A percentile compares a stretch with the other conserved stretches of the same genome.
Evolutionary conservation across 176 grass and related monocot genomes (phyloP).

Genomic region (Zea luxurians): DNA sequence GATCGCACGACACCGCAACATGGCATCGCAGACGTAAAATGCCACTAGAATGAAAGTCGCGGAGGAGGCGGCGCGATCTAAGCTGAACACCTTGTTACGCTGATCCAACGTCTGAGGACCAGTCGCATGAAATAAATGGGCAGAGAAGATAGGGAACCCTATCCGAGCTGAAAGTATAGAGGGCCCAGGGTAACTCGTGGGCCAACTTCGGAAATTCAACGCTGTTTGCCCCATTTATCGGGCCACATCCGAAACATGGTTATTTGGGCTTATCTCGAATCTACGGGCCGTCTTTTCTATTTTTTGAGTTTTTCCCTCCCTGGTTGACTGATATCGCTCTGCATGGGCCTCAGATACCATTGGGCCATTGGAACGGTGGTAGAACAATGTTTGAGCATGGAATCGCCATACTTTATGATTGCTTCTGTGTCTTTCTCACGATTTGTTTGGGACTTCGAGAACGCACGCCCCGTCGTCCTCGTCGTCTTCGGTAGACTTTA

Average conservation of each 20-base stretch:
- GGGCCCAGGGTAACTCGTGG: not conserved
- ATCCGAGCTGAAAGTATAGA: not conserved
- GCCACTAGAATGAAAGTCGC: not conserved
- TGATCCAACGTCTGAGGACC: not conserved
- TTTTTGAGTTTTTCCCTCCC: not conserved
- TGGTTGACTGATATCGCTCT: too few relatives aligned
- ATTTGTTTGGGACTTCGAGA: not conserved
- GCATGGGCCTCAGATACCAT: not conserved
- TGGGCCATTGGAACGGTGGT: not conserved
- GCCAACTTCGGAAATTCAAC: not conserved
- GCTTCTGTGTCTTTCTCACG: not conserved
- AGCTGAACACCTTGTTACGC: not conserved
- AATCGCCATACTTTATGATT: not conserved
- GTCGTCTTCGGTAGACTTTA: not conserved
- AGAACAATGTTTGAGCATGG: not conserved
- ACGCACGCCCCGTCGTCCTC: not conserved
- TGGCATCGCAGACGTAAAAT: not conserved
- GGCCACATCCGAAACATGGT: not conserved
- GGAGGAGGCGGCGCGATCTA: not conserved
- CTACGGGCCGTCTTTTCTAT: not conserved
- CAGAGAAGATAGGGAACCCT: not conserved
- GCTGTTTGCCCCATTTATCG: not conserved
- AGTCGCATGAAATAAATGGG: not conserved
- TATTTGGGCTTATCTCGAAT: not conserved
- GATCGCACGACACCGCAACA: not conserved